Evolutionary conservation across 1,284 basidiomycete species (phyloP).

Genomic region (Ceratobasidium sp.): DNA sequence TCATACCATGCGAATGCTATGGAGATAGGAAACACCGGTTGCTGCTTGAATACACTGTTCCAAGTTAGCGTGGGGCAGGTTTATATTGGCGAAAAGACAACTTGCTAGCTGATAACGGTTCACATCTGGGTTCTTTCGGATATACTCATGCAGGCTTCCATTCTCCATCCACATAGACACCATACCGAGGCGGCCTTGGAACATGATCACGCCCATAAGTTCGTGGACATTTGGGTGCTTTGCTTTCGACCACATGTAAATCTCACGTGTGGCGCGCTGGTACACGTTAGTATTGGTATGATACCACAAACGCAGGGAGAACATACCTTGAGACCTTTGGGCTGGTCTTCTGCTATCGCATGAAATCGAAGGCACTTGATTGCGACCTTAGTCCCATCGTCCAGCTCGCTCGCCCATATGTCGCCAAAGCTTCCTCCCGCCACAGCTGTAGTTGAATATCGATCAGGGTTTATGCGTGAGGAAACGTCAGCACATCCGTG

Average conservation of each 20-base stretch:
- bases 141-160: not conserved
- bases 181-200: not conserved
- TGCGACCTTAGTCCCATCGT: too few species aligned
- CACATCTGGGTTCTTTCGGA: not conserved
- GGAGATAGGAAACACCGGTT: not conserved
- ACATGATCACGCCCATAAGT: not conserved
- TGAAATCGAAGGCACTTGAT: too few species aligned
- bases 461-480: too few species aligned
- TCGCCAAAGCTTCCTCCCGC: too few species aligned
- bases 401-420: too few species aligned
- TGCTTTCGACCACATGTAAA: not conserved
- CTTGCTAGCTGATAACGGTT: not conserved
- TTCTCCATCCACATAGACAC: conserved; percentile 8
- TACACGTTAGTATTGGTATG: too few species aligned
- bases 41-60: not conserved
- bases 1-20: not conserved
- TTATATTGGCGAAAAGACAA: not conserved
- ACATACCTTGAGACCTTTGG: too few species aligned
- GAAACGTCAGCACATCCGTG: too few species aligned
- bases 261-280: not conserved
- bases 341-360: too few species aligned
- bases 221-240: not conserved
- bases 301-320: too few species aligned
- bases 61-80: not conserved
- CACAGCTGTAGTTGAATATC: too few species aligned